phyloP scores from a whole-genome alignment of 805 yeast genomes.

The Wickerhamiella galacta region DNA sequence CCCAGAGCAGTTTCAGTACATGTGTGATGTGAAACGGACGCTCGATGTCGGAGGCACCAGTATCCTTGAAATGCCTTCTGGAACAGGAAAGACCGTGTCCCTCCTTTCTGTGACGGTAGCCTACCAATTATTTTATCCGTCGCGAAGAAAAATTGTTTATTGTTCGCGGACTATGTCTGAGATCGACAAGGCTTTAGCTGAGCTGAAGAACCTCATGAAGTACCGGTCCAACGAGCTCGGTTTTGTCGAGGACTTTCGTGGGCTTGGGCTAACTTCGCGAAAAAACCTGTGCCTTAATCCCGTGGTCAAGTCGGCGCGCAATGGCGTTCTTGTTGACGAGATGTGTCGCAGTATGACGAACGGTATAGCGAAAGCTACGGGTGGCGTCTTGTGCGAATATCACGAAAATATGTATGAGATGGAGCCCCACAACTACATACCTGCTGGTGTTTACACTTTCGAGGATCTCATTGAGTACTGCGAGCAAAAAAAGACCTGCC shows the following conservation, averaged over 20 bases:
- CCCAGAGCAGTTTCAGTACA: conserved; percentile 96
- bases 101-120: conserved; percentile 83
- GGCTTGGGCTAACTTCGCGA: conserved; percentile 85
- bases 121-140: conserved; percentile 85
- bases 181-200: conserved; percentile 91
- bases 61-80: conserved; percentile 97
- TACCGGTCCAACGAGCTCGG: conserved; percentile 74
- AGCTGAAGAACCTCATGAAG: conserved; percentile 74
- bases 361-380: conserved; percentile 60
- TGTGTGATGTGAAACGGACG: conserved; percentile 88
- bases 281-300: conserved; percentile 91
- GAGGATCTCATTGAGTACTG: conserved; percentile 69
- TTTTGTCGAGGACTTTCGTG: conserved; percentile 76
- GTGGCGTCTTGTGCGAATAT: conserved; percentile 57
- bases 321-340: conserved; percentile 89
- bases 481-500: conserved; percentile 68
- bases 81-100: conserved; percentile 95
- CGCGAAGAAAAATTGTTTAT: conserved; percentile 82
- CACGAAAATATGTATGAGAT: conserved; percentile 79
- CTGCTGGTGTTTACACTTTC: conserved; percentile 88
- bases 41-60: conserved; percentile 94
- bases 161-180: conserved; percentile 99
- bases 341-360: conserved; percentile 88
- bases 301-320: conserved; percentile 66
- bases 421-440: conserved; percentile 79